A percentile compares a stretch with the other conserved stretches of the same genome.
Evolutionary conservation across 805 yeast genomes (phyloP).

Genomic region (Pichia heedii): DNA sequence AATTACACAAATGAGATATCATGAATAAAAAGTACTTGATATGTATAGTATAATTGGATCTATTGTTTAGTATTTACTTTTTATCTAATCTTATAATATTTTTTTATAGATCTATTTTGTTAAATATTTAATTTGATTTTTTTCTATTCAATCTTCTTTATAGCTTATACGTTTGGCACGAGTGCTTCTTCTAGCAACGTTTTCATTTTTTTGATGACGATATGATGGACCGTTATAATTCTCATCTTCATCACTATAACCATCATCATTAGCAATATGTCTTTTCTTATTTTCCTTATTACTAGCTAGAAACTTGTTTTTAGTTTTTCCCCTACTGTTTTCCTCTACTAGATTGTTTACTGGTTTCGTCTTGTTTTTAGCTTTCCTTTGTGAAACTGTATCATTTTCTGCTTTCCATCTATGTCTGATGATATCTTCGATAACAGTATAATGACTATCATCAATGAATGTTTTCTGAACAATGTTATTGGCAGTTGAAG

Average conservation of each 20-base stretch:
- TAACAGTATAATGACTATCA: constrained; percentile 20
- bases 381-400: background rate
- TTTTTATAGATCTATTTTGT: background rate
- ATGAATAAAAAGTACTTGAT: constrained; percentile 45
- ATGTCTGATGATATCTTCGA: constrained; percentile 5
- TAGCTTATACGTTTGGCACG: constrained; percentile 5
- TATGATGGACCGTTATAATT: background rate
- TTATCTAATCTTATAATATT: background rate
- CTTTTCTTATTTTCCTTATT: background rate
- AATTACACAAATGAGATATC: constrained; percentile 71
- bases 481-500: constrained; percentile 35
- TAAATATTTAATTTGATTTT: too few species aligned
- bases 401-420: constrained; percentile 9
- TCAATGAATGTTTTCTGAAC: constrained; percentile 56
- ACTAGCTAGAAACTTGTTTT: background rate
- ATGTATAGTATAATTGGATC: background rate
- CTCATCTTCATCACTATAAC: too few species aligned
- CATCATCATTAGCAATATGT: background rate
- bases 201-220: too few species aligned
- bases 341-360: background rate
- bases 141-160: constrained; percentile 1
- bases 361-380: background rate
- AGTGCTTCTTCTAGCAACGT: too few species aligned
- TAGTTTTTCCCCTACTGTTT: background rate
- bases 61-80: too few species aligned